phyloP scores from a whole-genome alignment of 1,284 basidiomycete species.

The Naganishia albida region DNA sequence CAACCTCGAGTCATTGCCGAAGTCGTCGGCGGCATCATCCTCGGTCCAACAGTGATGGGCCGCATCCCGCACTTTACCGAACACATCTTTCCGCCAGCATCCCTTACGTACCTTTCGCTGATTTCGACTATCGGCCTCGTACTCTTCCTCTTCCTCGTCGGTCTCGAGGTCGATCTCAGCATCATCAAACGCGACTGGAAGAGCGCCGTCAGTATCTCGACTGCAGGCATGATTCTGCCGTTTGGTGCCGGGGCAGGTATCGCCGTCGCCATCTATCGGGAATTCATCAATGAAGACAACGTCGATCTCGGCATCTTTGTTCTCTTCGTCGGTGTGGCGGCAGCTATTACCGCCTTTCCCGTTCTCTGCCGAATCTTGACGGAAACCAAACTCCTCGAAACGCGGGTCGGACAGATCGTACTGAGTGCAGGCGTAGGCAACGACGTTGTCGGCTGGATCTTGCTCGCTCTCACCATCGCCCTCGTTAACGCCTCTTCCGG shows the following conservation, averaged over 20 bases:
- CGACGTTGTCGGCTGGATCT: slow-evolving; percentile 68
- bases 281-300: slow-evolving; percentile 66
- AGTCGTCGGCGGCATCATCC: slow-evolving; percentile 77
- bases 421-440: slow-evolving; percentile 93
- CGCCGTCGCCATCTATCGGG: slow-evolving; percentile 74
- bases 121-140: slow-evolving; percentile 91
- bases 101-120: slow-evolving; percentile 76
- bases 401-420: slow-evolving; percentile 88
- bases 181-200: slow-evolving; percentile 76
- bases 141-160: slow-evolving; percentile 88
- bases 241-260: slow-evolving; percentile 84
- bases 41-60: slow-evolving; percentile 68
- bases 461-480: slow-evolving; percentile 78
- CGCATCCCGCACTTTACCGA: slow-evolving; percentile 77
- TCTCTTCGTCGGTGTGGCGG: slow-evolving; percentile 87
- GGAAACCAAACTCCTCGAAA: slow-evolving; percentile 73
- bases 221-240: slow-evolving; percentile 70
- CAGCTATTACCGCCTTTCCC: slow-evolving; percentile 88
- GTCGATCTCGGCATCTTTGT: slow-evolving; percentile 82
- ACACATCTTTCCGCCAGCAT: slow-evolving; percentile 74
- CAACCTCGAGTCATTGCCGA: slow-evolving; percentile 87
- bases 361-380: slow-evolving; percentile 78
- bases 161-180: slow-evolving; percentile 80
- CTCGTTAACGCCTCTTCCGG: slow-evolving; percentile 71
- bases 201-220: slow-evolving; percentile 62